Conservation (phyloP, 169 alveolate genomes). For the Neospora caninum region DNA sequence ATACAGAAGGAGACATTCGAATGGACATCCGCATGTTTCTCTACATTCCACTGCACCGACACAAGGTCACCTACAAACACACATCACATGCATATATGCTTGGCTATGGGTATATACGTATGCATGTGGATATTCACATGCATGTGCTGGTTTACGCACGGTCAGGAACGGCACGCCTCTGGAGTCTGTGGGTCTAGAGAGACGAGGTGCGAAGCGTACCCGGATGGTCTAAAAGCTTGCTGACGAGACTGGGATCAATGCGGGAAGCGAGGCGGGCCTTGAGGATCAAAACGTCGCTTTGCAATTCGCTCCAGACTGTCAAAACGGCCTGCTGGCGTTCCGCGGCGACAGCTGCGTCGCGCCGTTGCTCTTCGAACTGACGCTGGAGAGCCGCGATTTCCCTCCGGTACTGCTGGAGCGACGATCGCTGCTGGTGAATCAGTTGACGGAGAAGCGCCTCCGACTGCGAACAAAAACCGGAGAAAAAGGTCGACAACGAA, state of each 20-base stretch:
- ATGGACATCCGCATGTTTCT: no score
- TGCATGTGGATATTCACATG: no score
- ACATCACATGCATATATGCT: no score
- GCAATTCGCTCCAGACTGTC: neutral
- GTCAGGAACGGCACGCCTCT: no score
- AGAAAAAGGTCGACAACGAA: neutral
- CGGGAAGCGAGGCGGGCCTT: constrained; percentile 1
- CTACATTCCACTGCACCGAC: no score
- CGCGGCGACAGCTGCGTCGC: neutral
- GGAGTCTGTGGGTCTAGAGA: no score
- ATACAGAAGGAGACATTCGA: no score
- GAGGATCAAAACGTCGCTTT: neutral
- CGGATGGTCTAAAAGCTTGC: neutral
- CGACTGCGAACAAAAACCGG: neutral
- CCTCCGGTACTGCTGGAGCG: neutral
- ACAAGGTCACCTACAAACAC: no score
- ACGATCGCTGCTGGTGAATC: neutral
- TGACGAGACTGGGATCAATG: neutral
- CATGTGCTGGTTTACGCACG: no score
- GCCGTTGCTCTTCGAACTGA: neutral
- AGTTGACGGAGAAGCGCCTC: constrained; percentile 32
- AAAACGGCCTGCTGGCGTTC: neutral
- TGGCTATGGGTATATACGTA: no score
- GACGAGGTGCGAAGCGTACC: neutral
- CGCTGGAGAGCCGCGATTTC: neutral